A percentile compares a stretch with the other conserved stretches of the same genome.
phyloP scores from a whole-genome alignment of 768 basidiomycete species.

The Tricholoma flavovirens region DNA sequence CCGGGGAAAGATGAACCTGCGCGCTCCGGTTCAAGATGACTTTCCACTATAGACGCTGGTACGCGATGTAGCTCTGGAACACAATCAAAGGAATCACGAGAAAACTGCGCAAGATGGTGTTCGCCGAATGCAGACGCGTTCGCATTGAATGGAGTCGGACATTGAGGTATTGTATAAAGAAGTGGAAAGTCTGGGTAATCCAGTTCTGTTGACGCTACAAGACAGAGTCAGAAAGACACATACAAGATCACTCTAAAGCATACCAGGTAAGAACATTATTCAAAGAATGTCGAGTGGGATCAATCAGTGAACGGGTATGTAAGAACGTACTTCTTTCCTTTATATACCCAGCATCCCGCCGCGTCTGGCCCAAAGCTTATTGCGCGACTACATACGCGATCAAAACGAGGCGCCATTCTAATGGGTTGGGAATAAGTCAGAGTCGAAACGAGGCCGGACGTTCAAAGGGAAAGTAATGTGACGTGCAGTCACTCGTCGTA shows the following conservation, averaged over 20 bases:
- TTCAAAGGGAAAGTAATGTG: constrained; percentile 18
- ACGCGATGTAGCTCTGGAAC: not conserved
- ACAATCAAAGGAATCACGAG: not conserved
- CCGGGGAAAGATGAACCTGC: not conserved
- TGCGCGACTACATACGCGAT: constrained; percentile 12
- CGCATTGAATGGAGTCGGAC: not conserved
- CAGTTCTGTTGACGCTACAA: not conserved
- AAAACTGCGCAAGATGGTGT: not conserved
- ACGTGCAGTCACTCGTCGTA: not conserved
- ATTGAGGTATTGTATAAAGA: constrained; percentile 2
- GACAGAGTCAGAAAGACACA: not conserved
- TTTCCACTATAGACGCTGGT: not conserved
- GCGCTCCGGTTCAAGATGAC: not conserved
- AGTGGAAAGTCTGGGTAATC: not conserved
- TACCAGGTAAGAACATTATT: not conserved
- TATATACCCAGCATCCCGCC: constrained; percentile 17
- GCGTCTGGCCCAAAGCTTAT: constrained; percentile 9
- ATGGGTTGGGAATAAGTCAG: constrained; percentile 15
- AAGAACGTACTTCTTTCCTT: constrained; percentile 9
- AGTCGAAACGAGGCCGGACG: constrained; percentile 15
- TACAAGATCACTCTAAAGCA: not conserved
- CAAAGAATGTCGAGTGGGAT: not conserved
- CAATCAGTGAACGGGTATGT: constrained; percentile 1
- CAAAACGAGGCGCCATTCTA: constrained; percentile 21
- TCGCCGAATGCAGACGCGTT: not conserved